Evolutionary conservation across 1,139 yeast species (phyloP).

Genomic region (Nakaseomyces uthaithaninus): DNA sequence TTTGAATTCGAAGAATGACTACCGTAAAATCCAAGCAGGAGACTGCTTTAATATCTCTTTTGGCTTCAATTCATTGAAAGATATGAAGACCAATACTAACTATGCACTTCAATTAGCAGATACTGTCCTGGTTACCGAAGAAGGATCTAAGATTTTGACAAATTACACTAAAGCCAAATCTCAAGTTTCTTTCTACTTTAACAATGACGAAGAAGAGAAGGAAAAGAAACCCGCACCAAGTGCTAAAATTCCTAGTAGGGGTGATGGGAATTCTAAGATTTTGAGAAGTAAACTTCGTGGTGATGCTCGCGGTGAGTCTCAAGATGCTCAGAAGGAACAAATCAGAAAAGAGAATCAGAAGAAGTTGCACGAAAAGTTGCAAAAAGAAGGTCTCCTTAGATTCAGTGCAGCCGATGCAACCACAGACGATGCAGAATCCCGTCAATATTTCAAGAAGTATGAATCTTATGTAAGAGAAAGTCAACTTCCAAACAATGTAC

Average conservation of each 20-base stretch:
- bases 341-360: conserved; percentile 77
- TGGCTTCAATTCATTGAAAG: conserved; percentile 62
- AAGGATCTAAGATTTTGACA: conserved; percentile 53
- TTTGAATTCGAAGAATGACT: conserved; percentile 62
- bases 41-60: conserved; percentile 69
- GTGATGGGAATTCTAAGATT: conserved; percentile 42
- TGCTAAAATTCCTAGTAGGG: conserved; percentile 15
- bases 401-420: conserved; percentile 69
- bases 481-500: conserved; percentile 76
- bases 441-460: conserved; percentile 70
- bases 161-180: conserved; percentile 64
- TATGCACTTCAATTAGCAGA: conserved; percentile 78
- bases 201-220: conserved; percentile 50
- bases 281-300: conserved; percentile 75
- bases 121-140: conserved; percentile 56
- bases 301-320: conserved; percentile 65
- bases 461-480: conserved; percentile 91
- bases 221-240: conserved; percentile 19
- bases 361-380: conserved; percentile 75
- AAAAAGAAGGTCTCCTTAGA: conserved; percentile 74
- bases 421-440: conserved; percentile 56
- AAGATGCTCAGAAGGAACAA: conserved; percentile 58
- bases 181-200: conserved; percentile 78
- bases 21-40: conserved; percentile 56
- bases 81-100: conserved; percentile 40